Conservation (phyloP, 768 basidiomycete species). For the Glaciozyma martinii region DNA sequence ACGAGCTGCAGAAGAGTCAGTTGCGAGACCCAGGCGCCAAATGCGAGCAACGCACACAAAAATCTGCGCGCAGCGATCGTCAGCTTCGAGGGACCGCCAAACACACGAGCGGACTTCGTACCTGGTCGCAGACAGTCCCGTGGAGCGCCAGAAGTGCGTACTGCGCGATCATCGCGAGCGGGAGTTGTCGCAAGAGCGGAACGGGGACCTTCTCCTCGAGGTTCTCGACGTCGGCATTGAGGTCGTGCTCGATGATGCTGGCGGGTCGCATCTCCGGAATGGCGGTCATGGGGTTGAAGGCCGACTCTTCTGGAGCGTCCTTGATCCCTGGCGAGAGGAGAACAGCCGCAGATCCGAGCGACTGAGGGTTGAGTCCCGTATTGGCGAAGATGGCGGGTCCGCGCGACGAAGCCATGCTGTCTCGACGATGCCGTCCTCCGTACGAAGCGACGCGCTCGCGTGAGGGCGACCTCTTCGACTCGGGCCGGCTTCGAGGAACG, state of each 20-base stretch:
- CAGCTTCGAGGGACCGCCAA: too few relatives aligned
- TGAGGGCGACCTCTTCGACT: neutral
- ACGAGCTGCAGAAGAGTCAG: conserved; percentile 70
- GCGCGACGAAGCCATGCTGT: conserved; percentile 8
- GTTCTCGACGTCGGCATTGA: conserved; percentile 21
- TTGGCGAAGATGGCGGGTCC: conserved; percentile 34
- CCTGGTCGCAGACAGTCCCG: conserved; percentile 41
- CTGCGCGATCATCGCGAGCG: conserved; percentile 75
- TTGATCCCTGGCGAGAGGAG: neutral
- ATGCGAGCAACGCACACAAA: neutral
- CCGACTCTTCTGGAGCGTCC: conserved; percentile 9
- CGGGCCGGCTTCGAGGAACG: neutral
- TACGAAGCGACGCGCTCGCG: conserved; percentile 18
- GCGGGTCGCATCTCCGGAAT: conserved; percentile 28
- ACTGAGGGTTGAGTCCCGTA: conserved; percentile 32
- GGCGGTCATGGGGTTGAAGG: conserved; percentile 19
- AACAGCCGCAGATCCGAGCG: conserved; percentile 11
- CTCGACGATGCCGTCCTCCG: conserved; percentile 9
- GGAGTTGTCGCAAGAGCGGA: conserved; percentile 64
- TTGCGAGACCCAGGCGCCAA: conserved; percentile 45
- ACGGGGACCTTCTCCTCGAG: conserved; percentile 49
- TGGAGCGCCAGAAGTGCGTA: conserved; percentile 84
- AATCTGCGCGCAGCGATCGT: neutral
- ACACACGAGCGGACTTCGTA: conserved; percentile 1
- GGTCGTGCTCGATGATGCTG: conserved; percentile 13